These are phyloP conservation scores for Rubia occidens DNA, from an alignment of 305 asterid species.

Conservation along the genomic window DNA sequence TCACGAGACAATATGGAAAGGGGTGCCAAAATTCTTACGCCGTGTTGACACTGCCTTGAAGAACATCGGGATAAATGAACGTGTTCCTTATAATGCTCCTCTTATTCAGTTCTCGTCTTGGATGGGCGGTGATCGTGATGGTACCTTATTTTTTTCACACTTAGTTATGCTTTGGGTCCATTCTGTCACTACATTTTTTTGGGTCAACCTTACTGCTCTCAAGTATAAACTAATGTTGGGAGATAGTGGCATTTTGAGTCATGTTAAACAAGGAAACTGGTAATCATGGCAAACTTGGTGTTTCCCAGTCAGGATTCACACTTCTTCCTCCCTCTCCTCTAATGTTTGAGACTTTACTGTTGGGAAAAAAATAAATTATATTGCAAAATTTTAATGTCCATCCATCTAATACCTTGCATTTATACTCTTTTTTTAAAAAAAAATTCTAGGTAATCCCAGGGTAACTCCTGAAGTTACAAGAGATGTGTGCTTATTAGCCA, in stretches of 20 bases:
- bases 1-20: conserved; percentile 93
- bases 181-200: neutral
- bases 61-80: conserved; percentile 82
- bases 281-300: neutral
- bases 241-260: neutral
- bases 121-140: conserved; percentile 98
- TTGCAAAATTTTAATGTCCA: neutral
- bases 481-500: conserved; percentile 81
- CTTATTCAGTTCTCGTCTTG: conserved; percentile 85
- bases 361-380: too few relatives aligned
- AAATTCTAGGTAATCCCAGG: conserved; percentile 74
- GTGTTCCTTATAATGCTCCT: conserved; percentile 86
- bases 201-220: neutral
- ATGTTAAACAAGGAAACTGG: neutral
- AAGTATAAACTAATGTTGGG: neutral
- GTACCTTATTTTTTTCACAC: conserved; percentile 29
- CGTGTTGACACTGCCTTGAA: conserved; percentile 90
- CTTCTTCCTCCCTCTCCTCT: neutral
- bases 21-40: conserved; percentile 81
- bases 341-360: neutral
- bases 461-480: conserved; percentile 95
- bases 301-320: neutral
- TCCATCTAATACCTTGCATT: conserved; percentile 12
- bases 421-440: conserved; percentile 6
- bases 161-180: neutral